phyloP scores from a whole-genome alignment of 2,329 filamentous ascomycete species.

The Clarireedia homoeocarpa region DNA sequence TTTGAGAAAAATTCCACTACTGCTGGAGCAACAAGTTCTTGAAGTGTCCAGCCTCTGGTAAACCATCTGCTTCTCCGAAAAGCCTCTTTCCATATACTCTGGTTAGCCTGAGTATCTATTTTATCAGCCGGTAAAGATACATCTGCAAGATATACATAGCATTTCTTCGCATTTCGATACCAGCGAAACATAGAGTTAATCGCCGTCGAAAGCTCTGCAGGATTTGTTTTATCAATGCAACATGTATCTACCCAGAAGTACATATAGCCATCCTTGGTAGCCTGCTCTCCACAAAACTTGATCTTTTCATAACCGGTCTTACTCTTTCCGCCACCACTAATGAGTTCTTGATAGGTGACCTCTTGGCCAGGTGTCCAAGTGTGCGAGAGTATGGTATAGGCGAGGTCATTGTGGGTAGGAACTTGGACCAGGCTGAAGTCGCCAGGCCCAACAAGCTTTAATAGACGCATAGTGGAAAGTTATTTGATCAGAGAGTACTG shows the following conservation, averaged over 20 bases:
- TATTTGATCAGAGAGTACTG: no score
- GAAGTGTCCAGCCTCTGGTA: not conserved
- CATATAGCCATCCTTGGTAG: conserved; percentile 4
- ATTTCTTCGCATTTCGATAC: conserved; percentile 12
- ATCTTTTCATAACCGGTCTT: conserved; percentile 6
- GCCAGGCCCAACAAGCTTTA: no score
- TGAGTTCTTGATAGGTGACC: conserved; percentile 9
- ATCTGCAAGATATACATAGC: conserved; percentile 16
- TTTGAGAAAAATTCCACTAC: not conserved
- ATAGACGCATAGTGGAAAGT: no score
- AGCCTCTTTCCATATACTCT: not conserved
- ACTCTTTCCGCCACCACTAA: not conserved
- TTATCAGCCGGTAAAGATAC: not conserved
- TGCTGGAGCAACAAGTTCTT: not conserved
- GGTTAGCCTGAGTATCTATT: conserved; percentile 11
- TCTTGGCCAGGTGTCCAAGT: not conserved
- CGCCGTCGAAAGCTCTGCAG: conserved; percentile 10
- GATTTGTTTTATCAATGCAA: conserved; percentile 16
- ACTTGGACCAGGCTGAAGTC: no score
- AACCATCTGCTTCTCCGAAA: not conserved
- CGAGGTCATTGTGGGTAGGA: not conserved
- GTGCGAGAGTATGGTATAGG: not conserved
- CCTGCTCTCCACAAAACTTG: conserved; percentile 3
- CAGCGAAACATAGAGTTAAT: conserved; percentile 17
- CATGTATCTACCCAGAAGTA: conserved; percentile 15